Base-by-base conservation (phyloP, 73 alveolate genomes). In the Paramecium tetraurelia region DNA sequence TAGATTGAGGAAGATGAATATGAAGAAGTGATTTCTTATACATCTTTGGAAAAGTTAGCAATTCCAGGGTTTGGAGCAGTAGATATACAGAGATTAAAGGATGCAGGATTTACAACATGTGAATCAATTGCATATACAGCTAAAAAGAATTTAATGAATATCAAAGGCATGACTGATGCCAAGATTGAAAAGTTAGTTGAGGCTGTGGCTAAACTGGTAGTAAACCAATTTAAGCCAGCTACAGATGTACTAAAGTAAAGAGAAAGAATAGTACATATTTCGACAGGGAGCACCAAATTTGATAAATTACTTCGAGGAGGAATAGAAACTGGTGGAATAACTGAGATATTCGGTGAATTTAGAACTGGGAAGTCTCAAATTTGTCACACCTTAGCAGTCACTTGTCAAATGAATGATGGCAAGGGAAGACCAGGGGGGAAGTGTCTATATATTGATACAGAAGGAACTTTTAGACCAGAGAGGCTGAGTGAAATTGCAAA, bases 311-410 rank as follows among this genome's bases (percentile, higher is more conserved):
- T 98, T 43, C 97, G 99, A 68, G 99, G 99, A 36, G 99, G 99
- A 35, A 87, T 98, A 59, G 99, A 98, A 75, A 93, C 98, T 7
- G 99, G 99, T 27, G 95, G 99, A 36, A 94, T 98, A 50, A 98
- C 99, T 38, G 99, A 98, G 93, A 85, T 98, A 29, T 98, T 97
- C 94, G 99, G 99, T n/a, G 99, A 98, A 93, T 98, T 97, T 94
- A 92, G 99, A 85, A 97, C 99, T 1, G 99, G 99, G 22, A 98
- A 98, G 93, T 96, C 99, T 20, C 96, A 98, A 90, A 86, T 97
- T 4, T 98, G 99, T 85, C 99, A 98, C 88, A 98, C 99, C 24
- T 92, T 98, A 41, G 97, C 99, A 40, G 99, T 97, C 21, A 97
- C 99, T 38, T 93, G 98, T 92, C 95, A 98, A 83, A 77, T 97